Conservation (phyloP, 2,329 filamentous ascomycete genomes). For the Zymoseptoria pseudotritici region DNA sequence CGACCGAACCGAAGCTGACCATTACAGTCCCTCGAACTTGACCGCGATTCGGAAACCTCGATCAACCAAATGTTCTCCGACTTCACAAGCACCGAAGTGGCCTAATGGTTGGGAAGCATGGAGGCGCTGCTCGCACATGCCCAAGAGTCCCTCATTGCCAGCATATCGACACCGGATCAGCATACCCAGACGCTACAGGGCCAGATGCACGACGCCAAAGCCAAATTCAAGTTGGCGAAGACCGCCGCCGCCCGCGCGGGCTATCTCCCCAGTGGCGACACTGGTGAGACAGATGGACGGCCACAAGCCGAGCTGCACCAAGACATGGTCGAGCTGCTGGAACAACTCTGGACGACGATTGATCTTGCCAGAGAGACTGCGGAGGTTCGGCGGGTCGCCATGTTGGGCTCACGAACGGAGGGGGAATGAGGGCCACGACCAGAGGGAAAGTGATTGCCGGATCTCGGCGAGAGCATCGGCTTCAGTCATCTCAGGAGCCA, state of each 20-base stretch:
- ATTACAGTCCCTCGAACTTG: neutral
- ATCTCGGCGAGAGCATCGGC: too few species aligned
- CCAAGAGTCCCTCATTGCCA: neutral
- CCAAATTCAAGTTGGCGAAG: neutral
- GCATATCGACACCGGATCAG: neutral
- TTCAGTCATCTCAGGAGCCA: too few species aligned
- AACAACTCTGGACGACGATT: neutral
- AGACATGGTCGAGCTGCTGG: neutral
- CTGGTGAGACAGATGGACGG: neutral
- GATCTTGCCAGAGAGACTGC: neutral
- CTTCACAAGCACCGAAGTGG: neutral
- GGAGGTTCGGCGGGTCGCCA: neutral
- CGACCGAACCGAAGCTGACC: neutral
- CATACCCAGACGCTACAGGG: neutral
- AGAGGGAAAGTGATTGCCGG: too few species aligned
- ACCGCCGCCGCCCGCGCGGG: neutral
- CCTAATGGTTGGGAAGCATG: neutral
- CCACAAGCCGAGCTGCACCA: constrained; percentile 3
- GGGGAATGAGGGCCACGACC: too few species aligned
- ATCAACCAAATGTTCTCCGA: neutral
- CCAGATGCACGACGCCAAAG: neutral
- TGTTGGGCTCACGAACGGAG: neutral
- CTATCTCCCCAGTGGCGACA: neutral
- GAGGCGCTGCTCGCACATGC: neutral
- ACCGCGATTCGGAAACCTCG: neutral